Base-by-base conservation (phyloP, 176 grass and related monocot species). In the Echinochloa phyllopogon region DNA sequence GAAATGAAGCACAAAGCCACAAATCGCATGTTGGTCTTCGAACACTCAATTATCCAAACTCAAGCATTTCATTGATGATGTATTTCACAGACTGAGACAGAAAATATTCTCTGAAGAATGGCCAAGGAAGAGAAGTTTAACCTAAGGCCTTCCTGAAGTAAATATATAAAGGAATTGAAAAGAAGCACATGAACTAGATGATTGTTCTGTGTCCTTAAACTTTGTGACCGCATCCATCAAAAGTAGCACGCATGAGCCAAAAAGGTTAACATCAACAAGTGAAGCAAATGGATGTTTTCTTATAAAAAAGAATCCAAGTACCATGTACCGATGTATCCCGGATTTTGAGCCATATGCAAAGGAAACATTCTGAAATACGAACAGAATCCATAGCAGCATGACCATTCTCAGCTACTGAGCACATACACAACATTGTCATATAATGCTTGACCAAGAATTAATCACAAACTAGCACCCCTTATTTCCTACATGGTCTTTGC, bases 91-190 rank as follows among this genome's bases (percentile, higher is more conserved):
- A 56, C 20, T n/a, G 55, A n/a, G 20, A 68, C 39, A 69, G 67
- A 21, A 69, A 45, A 23, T 24, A n/a, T n/a, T 21, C 21, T 23
- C 4, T 1, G 7, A 40, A 40, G 39, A 68, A 41, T 68, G 38
- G 20, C 66, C 3, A 69, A 69, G 55, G 21, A 44, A 69, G 39
- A 42, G 39, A 40, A 44, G 2, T 43, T 69, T 43, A 43, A 43
- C 66, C 20, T 23, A 69, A 29, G 40, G 63, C 33, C 17, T 66
- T 66, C 65, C 65, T 69, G 38, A 69, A 69, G 38, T 42, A 69
- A 69, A 42, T 20, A n/a, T 69, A 42, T 69, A 21, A n/a, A 42
- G 65, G 20, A 69, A 43, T 43, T 68, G n/a, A 67, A 41, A 43
- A 43, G 66, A 44, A 40, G 11, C 20, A 69, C 41, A 10, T 18